These are phyloP conservation scores for Xylaria venustula DNA, from an alignment of 495 filamentous ascomycete genomes.

Conservation along the genomic window DNA sequence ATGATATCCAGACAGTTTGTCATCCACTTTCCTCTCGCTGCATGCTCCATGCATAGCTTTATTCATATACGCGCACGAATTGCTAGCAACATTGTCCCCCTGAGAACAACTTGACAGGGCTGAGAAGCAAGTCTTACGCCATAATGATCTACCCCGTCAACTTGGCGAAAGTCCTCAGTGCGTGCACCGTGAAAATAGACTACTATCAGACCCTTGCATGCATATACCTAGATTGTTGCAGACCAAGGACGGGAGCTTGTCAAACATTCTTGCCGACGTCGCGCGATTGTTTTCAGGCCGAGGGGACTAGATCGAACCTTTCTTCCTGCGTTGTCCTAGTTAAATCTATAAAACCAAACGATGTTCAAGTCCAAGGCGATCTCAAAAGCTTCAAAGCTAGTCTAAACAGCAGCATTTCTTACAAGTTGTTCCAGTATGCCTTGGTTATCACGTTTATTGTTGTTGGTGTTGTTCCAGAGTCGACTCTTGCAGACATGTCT, in stretches of 20 bases:
- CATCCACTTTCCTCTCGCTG: background rate
- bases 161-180: background rate
- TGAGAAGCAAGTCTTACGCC: background rate
- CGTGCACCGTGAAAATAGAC: background rate
- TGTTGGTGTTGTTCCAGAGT: conserved; percentile 18
- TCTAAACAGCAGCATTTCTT: conserved; percentile 13
- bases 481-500: conserved; percentile 20
- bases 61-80: background rate
- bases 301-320: background rate
- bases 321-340: background rate
- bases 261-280: conserved; percentile 3
- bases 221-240: background rate
- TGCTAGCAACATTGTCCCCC: background rate
- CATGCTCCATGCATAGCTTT: background rate
- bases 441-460: conserved; percentile 22
- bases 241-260: conserved; percentile 3
- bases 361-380: background rate
- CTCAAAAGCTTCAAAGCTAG: background rate
- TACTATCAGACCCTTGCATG: conserved; percentile 6
- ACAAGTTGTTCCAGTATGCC: conserved; percentile 21
- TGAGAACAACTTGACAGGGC: background rate
- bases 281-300: conserved; percentile 4
- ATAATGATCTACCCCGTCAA: background rate
- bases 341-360: background rate
- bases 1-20: background rate